These are phyloP conservation scores for Helianthus annuus DNA, from an alignment of 129 eudicot genomes.

Conservation along the genomic window HanXRQr2.0-SUNRISE NC_035439.2:125464905-125465404, in stretches of 20 bases:
- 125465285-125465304: too few species aligned
- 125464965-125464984: background rate
- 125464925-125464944: background rate
- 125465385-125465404: too few species aligned
- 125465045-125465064: slow-evolving; percentile 79
- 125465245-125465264: too few species aligned
- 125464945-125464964: background rate
- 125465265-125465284: too few species aligned
- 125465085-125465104: slow-evolving; percentile 78
- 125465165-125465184: slow-evolving; percentile 87
- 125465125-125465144: slow-evolving; percentile 74
- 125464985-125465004: slow-evolving; percentile 32
- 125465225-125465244: background rate
- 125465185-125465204: slow-evolving; percentile 43
- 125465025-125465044: slow-evolving; percentile 71
- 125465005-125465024: slow-evolving; percentile 45
- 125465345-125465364: too few species aligned
- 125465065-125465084: slow-evolving; percentile 75
- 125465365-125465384: too few species aligned
- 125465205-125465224: background rate
- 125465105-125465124: slow-evolving; percentile 72
- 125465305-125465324: too few species aligned
- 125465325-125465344: too few species aligned
- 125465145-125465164: slow-evolving; percentile 78
- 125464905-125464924: slow-evolving; percentile 57